Evolutionary conservation across 768 basidiomycete genomes (phyloP), one percentile per base, ranked within the genome.

Genomic region (Tulasnella sp.): DNA sequence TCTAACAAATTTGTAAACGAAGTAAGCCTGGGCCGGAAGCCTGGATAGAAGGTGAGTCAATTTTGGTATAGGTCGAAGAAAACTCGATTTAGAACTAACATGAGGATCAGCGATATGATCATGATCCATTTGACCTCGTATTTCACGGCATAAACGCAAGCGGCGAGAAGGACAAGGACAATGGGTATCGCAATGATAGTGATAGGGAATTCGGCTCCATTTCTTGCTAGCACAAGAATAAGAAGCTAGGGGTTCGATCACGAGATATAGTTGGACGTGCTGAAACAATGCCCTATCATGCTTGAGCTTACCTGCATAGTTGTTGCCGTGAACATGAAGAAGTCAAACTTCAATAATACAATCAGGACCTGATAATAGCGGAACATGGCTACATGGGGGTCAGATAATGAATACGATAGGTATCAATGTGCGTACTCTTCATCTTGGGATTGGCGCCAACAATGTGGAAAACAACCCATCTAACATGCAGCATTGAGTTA

Each of bases 381-480:
- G 63, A 86, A 89, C 87, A 90, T 90, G 28, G 74, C 86, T 89
- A 56, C 32, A 50, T 39, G 28, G 29, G 40, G 39, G 41, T n/a
- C 20, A 44, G 35, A 35, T 52, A 12, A 31, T 41, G 52, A 22
- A 54, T 43, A 44, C 22, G 6, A 16, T 8, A 6, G 33, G 20
- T 46, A 41, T n/a, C n/a, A n/a, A n/a, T n/a, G n/a, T 13, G 63
- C 77, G 52, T 56, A 86, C 87, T 74, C 67, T 88, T 89, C 76
- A 84, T 79, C 58, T 72, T 81, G 8, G 83, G 82, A 58, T 87
- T 84, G 31, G 87, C 87, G 25, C 58, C 57, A 13, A 57, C 53
- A 22, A 53, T 78, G 60, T 88, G 87, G 70, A 90, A 90, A 60
- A 90, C 83, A 34, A 83, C 85, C 88, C 87, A 90, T 37, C 86